A percentile compares a stretch with the other conserved stretches of the same genome.
These are phyloP conservation scores for Gossypium aridum DNA, from an alignment of 441 rosid genomes.

Conservation along the genomic window DNA sequence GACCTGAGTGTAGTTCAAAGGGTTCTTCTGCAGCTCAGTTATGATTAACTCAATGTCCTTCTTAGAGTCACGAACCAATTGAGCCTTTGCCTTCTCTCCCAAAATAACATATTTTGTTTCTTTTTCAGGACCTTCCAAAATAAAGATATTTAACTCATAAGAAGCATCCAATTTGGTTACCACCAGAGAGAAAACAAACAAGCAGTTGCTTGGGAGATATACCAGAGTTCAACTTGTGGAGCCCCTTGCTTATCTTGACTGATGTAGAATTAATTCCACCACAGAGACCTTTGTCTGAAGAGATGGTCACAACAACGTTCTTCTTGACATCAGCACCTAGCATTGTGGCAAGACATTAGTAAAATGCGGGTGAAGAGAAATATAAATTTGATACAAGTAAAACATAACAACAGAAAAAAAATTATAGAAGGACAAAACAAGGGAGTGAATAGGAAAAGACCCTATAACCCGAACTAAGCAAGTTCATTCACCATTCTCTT, in stretches of 20 bases:
- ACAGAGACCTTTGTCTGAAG: conserved; percentile 95
- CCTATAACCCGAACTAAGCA: not conserved
- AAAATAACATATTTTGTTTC: conserved; percentile 70
- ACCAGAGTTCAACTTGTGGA: conserved; percentile 75
- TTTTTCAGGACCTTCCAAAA: conserved; percentile 68
- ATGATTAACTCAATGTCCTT: conserved; percentile 49
- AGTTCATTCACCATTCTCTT: not conserved
- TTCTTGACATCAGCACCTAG: conserved; percentile 66
- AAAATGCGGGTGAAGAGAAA: not conserved
- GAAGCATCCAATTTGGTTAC: not conserved
- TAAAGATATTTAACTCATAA: conserved; percentile 10
- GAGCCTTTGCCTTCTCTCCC: conserved; percentile 91
- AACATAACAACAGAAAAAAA: not conserved
- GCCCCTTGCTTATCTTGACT: conserved; percentile 71
- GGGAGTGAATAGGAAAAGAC: not conserved
- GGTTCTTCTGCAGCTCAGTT: conserved; percentile 79
- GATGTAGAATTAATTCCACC: conserved; percentile 94
- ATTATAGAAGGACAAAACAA: not conserved
- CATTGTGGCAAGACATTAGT: not conserved
- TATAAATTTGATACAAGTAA: not conserved
- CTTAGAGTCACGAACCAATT: conserved; percentile 76
- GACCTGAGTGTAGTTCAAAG: conserved; percentile 91
- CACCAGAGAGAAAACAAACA: not conserved
- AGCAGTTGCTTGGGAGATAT: conserved; percentile 15
- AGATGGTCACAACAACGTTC: conserved; percentile 75